Percentiles rank a stretch among this genome's conserved stretches.
Conservation (phyloP, 345 rosid genomes). For the Triadica sebifera region DNA sequence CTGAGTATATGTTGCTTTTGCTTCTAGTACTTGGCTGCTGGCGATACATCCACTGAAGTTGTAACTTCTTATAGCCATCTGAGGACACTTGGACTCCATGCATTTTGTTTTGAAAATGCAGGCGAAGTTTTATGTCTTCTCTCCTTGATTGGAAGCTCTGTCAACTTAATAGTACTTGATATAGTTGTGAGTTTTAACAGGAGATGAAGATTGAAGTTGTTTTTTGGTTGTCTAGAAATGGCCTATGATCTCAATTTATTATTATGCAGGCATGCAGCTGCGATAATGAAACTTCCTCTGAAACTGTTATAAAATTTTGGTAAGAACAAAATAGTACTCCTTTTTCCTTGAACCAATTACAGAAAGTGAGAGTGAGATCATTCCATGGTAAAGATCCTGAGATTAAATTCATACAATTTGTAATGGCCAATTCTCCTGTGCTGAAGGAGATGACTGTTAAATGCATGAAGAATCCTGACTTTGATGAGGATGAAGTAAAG, state of each 20-base stretch:
- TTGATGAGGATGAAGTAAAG: conserved; percentile 7
- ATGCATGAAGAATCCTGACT: neutral
- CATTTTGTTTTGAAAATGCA: conserved; percentile 13
- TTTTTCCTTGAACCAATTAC: neutral
- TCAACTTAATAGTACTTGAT: neutral
- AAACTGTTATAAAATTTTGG: conserved; percentile 7
- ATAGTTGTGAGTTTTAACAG: neutral
- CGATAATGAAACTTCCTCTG: neutral
- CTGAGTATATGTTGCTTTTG: conserved; percentile 2
- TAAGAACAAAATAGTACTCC: neutral
- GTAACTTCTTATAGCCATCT: conserved; percentile 9
- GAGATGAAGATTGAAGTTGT: too few relatives aligned
- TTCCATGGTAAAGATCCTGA: conserved; percentile 4
- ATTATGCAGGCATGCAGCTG: neutral
- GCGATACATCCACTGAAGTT: neutral
- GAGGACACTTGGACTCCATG: neutral
- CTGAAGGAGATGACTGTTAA: neutral
- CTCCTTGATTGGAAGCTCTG: neutral
- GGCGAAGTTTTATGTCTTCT: neutral
- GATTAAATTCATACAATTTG: neutral
- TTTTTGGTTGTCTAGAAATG: neutral
- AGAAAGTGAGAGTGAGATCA: conserved; percentile 14
- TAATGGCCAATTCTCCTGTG: conserved; percentile 1
- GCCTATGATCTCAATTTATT: conserved; percentile 1
- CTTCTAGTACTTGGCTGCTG: conserved; percentile 14